Base-by-base conservation (phyloP, 345 rosid genomes). In the Eucalyptus polyanthemos region DNA sequence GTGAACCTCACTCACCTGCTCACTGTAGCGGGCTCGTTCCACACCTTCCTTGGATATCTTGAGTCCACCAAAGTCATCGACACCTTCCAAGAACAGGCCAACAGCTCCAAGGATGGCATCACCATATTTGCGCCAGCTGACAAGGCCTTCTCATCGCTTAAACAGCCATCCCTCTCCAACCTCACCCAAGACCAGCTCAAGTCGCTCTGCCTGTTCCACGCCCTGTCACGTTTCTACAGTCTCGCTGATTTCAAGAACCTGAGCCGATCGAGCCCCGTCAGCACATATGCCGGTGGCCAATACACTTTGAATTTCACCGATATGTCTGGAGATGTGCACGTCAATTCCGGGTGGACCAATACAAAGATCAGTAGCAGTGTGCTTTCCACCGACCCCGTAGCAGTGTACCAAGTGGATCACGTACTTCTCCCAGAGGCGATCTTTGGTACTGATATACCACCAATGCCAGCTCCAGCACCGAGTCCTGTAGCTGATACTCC, bases 361-460 rank as follows among this genome's bases (percentile, higher is more conserved):
- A 97, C 99, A 9, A 95, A 94, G 93, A 91, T 97, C 40, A 94
- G 95, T 89, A 97, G 98, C 88, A 95, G 97, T 58, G 98, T 98
- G 56, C 92, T 89, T 89, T 95, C 99, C 8, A 95, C 98, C 5
- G 91, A 95, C 34, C 99, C 97, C 7, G 97, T 97, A 29, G 98
- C 99, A 22, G 58, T 98, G 25, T 98, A 96, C 93, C 95, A 97
- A 91, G 97, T 98, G 19, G 94, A 97, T 51, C 93, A 89, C 17
- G 98, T 97, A 89, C 96, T 97, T 65, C 93, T 97, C 76, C 99
- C 99, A 0, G 97, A 94, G 90, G 97, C 97, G 5, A 97, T 98
- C 89, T 98, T 97, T 85, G 99, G 99, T 40, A 95, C 97, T 4
- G 95, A 98, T 89, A 95, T 98, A 3, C 98, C 99, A 87, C 98